Base-by-base conservation (phyloP, 1,284 basidiomycete species). In the Erythrobasidium hasegawianum region DNA sequence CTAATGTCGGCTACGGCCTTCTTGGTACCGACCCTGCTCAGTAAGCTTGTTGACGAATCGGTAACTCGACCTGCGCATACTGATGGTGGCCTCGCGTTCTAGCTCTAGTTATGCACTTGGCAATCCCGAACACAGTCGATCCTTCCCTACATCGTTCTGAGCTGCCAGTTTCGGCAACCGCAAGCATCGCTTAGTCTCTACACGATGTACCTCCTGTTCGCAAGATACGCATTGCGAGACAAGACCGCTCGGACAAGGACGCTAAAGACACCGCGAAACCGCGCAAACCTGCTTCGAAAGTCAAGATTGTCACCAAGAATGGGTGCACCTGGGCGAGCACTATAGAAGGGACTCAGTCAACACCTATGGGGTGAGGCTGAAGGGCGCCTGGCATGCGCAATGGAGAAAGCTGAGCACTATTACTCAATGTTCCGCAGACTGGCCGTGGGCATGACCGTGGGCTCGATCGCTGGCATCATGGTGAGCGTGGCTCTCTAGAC, bases 271-370 rank as follows among this genome's bases (percentile, higher is more conserved):
- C 14, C 40, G n/a, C 22, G 58, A 4, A 60, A 18, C 29, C 24
- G 43, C 18, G 10, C 24, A 26, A 50, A 43, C 29, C 14, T 47
- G 53, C 14, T 13, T 33, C 59, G n/a, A 18, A 40, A 13, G 14
- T 27, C 2, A 61, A 61, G 47, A 27, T 20, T 1, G 45, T 33
- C 16, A 56, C 16, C 9, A 29, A 54, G 13, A 64, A 55, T 18
- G 18, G 16, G 14, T 64, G 61, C 27, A 52, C 52, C 3, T 64
- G 61, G 61, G 22, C 13, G 2, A 53, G 53, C 22, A 57, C 38
- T 29, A 64, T 64, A 26, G 29, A 64, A 49, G 61, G 61, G 2
- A 64, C 52, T 18, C 24, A 43, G n/a, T 56, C 61, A 10, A 55
- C 53, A 11, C 61, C 61, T 41, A 27, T 64, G 29, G 55, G 61